phyloP scores from a whole-genome alignment of 2,329 filamentous ascomycete species.

The Davidsoniella neocaledoniae region DNA sequence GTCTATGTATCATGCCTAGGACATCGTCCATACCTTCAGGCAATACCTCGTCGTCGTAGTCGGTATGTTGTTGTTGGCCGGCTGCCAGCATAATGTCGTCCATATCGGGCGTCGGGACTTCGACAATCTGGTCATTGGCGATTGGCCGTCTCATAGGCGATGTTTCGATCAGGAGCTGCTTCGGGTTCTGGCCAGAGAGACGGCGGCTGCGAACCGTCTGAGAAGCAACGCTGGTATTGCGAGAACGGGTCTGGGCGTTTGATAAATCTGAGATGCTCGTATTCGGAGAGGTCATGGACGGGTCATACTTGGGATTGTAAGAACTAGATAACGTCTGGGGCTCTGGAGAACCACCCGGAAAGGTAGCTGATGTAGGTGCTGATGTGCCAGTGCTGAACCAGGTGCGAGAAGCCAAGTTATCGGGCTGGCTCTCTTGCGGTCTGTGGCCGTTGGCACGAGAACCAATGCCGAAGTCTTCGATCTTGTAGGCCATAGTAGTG shows the following conservation, averaged over 20 bases:
- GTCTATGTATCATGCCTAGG: constrained; percentile 2
- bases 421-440: background rate
- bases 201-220: constrained; percentile 55
- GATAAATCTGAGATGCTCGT: background rate
- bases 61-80: background rate
- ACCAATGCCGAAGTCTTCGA: constrained; percentile 66
- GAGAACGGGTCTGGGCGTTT: constrained; percentile 4
- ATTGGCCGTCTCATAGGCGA: constrained; percentile 11
- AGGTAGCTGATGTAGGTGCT: constrained; percentile 8
- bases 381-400: constrained; percentile 11
- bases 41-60: constrained; percentile 3
- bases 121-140: constrained; percentile 13
- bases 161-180: constrained; percentile 83
- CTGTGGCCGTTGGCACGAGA: background rate
- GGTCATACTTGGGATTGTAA: background rate
- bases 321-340: background rate
- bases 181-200: constrained; percentile 62
- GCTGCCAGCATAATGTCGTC: background rate
- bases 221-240: constrained; percentile 3
- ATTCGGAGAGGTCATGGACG: background rate
- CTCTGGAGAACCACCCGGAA: constrained; percentile 2
- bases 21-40: constrained; percentile 1
- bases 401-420: constrained; percentile 4
- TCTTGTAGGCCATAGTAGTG: constrained; percentile 66
- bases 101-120: constrained; percentile 1